Conservation (phyloP, 306 rosid genomes). For the Malus sieversii region DNA sequence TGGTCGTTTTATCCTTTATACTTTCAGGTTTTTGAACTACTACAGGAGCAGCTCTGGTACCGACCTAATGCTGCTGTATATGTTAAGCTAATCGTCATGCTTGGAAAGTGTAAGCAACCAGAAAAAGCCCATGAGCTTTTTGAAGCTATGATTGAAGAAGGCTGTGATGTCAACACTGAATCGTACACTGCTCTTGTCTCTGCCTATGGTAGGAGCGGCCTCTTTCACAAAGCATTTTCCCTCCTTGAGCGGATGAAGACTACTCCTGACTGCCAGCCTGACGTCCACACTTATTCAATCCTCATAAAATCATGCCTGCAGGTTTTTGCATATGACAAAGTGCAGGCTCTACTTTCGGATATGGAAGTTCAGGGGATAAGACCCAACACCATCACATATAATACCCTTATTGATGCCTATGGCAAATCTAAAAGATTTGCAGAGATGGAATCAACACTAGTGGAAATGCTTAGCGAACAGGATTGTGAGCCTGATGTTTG, state of each 20-base stretch:
- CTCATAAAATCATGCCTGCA: constrained; percentile 84
- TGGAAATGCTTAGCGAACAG: constrained; percentile 60
- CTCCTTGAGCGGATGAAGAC: constrained; percentile 74
- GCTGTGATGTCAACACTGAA: constrained; percentile 57
- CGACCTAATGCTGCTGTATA: constrained; percentile 64
- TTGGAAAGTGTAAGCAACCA: constrained; percentile 92
- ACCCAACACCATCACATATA: constrained; percentile 81
- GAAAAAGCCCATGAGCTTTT: constrained; percentile 72
- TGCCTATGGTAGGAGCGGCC: constrained; percentile 83
- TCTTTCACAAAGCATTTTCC: constrained; percentile 67
- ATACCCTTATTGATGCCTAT: constrained; percentile 77
- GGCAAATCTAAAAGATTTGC: constrained; percentile 91
- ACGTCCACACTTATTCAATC: constrained; percentile 82
- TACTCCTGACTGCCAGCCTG: constrained; percentile 69
- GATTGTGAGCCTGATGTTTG: constrained; percentile 77
- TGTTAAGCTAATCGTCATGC: constrained; percentile 83
- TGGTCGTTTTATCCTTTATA: not conserved
- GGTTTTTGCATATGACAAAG: constrained; percentile 64
- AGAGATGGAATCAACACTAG: constrained; percentile 78
- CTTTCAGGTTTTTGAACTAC: constrained; percentile 72
- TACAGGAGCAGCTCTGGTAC: constrained; percentile 89
- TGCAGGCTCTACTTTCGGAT: constrained; percentile 62
- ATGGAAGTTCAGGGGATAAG: constrained; percentile 61
- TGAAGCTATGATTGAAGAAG: constrained; percentile 79
- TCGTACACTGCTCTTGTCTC: constrained; percentile 82